Evolutionary conservation across 2,329 filamentous ascomycete species (phyloP).

Genomic region (Pleoardoris graminearum): DNA sequence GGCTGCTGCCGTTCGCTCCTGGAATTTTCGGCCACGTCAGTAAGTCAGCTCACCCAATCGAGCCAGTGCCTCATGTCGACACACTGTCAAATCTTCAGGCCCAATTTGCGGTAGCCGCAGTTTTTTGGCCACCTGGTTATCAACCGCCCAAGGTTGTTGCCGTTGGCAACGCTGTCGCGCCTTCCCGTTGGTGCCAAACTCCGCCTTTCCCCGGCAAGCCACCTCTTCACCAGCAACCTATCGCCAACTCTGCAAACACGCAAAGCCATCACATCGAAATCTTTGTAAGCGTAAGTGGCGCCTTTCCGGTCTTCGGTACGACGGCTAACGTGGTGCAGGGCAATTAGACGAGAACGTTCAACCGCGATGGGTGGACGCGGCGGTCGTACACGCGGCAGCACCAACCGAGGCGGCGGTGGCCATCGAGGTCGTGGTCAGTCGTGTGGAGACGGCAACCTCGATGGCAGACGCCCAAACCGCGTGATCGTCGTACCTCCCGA

Average conservation of each 20-base stretch:
- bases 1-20: no score
- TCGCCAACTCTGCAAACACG: not conserved
- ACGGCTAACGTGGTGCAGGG: not conserved
- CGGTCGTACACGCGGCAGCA: not conserved
- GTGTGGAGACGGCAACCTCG: not conserved
- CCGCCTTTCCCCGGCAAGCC: not conserved
- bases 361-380: not conserved
- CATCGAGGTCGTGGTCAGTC: not conserved
- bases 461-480: not conserved
- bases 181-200: not conserved
- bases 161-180: not conserved
- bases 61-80: no score
- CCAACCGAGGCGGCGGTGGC: not conserved
- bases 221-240: not conserved
- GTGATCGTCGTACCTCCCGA: constrained; percentile 6
- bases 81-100: no score
- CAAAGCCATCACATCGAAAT: not conserved
- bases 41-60: no score
- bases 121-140: no score
- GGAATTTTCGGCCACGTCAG: no score
- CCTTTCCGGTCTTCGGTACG: not conserved
- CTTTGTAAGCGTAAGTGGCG: not conserved
- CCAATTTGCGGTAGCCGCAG: no score
- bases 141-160: no score
- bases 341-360: not conserved